Conservation (phyloP, 2,329 filamentous ascomycete species). For the Colletotrichum sp. region DNA sequence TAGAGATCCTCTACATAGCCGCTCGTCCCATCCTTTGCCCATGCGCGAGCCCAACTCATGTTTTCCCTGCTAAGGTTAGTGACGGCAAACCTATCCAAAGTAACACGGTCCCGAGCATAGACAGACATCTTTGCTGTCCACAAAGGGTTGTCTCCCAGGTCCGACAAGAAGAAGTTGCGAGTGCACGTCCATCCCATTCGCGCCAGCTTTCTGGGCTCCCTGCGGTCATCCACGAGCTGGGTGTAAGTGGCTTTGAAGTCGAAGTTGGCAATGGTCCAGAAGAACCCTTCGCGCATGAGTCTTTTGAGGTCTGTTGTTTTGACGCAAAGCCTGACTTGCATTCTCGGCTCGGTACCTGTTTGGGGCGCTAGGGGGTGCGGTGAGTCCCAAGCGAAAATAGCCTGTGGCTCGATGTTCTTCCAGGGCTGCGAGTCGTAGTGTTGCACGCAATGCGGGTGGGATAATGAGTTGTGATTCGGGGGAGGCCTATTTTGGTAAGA, state of each 20-base stretch:
- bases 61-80: neutral
- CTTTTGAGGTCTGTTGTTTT: neutral
- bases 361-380: too few species aligned
- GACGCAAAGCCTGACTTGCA: neutral
- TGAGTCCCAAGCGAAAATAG: neutral
- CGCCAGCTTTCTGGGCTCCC: fast-evolving
- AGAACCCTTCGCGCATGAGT: neutral
- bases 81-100: neutral
- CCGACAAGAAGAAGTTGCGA: neutral
- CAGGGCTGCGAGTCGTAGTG: neutral
- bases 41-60: neutral
- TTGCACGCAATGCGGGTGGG: neutral
- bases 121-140: neutral
- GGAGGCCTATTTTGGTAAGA: neutral
- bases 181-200: neutral
- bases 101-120: neutral
- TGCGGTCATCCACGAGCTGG: neutral
- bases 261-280: neutral
- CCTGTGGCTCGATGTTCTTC: neutral
- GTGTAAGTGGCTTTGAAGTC: neutral
- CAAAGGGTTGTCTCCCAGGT: neutral
- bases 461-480: neutral
- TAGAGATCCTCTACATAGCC: neutral
- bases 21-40: neutral
- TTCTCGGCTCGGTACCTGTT: too few species aligned